Evolutionary conservation across 2,329 filamentous ascomycete genomes (phyloP), one percentile per base, ranked within the genome.

Genomic region (Venturia effusa): DNA sequence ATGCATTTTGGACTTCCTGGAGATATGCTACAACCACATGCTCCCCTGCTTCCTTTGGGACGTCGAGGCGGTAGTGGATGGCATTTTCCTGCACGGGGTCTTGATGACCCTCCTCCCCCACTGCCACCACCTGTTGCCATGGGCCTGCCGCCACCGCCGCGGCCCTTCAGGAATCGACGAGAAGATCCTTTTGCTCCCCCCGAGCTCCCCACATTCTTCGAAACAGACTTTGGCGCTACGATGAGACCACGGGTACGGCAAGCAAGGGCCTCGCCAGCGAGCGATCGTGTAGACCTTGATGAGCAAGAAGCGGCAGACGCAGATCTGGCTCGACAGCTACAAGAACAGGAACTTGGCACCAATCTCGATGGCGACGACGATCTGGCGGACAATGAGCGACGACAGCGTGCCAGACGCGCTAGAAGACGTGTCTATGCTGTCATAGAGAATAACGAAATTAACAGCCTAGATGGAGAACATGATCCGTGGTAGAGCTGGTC

Each of bases 311-410:
- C 75, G 11, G 68, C 73, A 11, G 80, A 82, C 66, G 81, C 81
- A 68, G 76, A 73, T 11, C 68, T 85, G 8, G 82, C 83, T 19
- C 75, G 80, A 19, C 76, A 80, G 55, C 70, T 85, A 39, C 81
- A 84, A 66, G 72, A 76, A 22, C 75, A 81, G 75, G 61, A 63
- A 32, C 61, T 62, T 4, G 51, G 51, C 15, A 32, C 43, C 11
- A 30, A 19, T 48, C n/a, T 48, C 13, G 41, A 62, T 10, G 37
- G 24, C 27, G 39, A 37, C 6, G 43, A 62, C 8, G 40, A 51
- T 24, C 24, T 34, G 37, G 40, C 39, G 8, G n/a, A 8, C 24
- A 43, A n/a, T 24, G 40, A 62, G 22, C 32, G 40, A 37, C 37
- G 60, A 32, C 40, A 34, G 40, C 60, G 60, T 34, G 41, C 41